Evolutionary conservation across 768 basidiomycete species (phyloP), one percentile per base, ranked within the genome.

Genomic region (Chalciporus sphaerocephalus): DNA sequence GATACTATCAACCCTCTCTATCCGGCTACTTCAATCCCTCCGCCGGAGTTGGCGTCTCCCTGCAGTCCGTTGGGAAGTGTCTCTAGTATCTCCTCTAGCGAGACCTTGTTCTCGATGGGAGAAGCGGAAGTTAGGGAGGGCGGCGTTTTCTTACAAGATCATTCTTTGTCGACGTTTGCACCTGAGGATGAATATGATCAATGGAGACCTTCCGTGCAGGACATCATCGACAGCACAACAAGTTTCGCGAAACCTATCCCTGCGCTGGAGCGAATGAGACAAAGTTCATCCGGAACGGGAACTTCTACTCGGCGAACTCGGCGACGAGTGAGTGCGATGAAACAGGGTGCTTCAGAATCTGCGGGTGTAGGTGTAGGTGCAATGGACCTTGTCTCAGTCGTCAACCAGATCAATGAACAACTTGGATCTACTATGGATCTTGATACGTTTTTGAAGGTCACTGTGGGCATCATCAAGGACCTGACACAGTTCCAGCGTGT

Each of bases 401-500:
- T 90, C 57, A 74, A 79, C 12, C 85, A 90, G 62, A 83, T 90
- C 57, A 89, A 87, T 61, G 85, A 91, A 50, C 88, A 91, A 45
- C 74, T 90, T 4, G 80, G 80, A 2, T 70, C 73, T 13, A 82
- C 85, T 12, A 67, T 75, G 1, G 81, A 85, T 52, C 59, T 91
- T 46, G 78, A 84, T 16, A 71, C 70, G 21, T 87, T 88, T 60
- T 66, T 90, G 56, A 81, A 89, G 56, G 73, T 89, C 38, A 76
- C 80, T 1, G 86, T 85, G 4, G 86, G 87, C 7, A 69, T 81
- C 21, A 70, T 89, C 53, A 84, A 85, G 65, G 87, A 92, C 60
- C 59, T 92, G 47, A 85, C 85, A 12, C 84, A 85, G 59, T 90
- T 89, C 62, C 87, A 90, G 58, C 76, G 88, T 17, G 85, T 88